Conservation (phyloP, 139 green algal genomes). For the Eudorina sp. region DNA sequence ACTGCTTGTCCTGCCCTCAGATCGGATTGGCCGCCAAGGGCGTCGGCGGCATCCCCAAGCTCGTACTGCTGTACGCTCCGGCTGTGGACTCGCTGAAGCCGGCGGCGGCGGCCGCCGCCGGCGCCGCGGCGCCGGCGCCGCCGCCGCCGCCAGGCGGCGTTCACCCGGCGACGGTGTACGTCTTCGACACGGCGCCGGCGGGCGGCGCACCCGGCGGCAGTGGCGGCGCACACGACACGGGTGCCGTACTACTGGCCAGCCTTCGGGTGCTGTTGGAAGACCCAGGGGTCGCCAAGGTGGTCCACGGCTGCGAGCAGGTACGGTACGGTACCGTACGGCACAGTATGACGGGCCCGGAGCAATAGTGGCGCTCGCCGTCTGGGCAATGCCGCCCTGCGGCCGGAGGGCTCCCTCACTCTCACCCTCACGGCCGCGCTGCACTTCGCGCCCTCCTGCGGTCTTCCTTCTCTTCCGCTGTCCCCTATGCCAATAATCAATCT, state of each 20-base stretch:
- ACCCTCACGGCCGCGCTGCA: too few relatives aligned
- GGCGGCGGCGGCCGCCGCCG: background rate
- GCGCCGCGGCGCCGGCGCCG: background rate
- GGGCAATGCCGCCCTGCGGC: too few relatives aligned
- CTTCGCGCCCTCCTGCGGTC: too few relatives aligned
- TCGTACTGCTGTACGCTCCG: slow-evolving; percentile 24
- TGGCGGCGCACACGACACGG: background rate
- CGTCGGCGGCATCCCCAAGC: background rate
- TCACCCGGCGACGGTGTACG: slow-evolving; percentile 20
- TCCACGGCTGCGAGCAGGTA: slow-evolving; percentile 48
- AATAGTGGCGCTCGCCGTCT: too few relatives aligned
- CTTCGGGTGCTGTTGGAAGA: slow-evolving; percentile 30
- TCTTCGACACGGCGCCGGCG: background rate
- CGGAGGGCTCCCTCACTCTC: too few relatives aligned
- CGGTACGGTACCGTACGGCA: too few relatives aligned
- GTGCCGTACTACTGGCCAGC: background rate
- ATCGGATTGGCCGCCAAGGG: slow-evolving; percentile 32
- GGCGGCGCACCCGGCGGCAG: background rate
- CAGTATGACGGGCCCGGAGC: too few relatives aligned
- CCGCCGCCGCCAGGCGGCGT: background rate
- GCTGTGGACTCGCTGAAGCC: slow-evolving; percentile 30
- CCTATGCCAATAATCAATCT: too few relatives aligned
- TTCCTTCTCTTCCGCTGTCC: too few relatives aligned
- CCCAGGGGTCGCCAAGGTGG: slow-evolving; percentile 42
- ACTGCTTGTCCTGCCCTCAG: slow-evolving; percentile 23